Base-by-base conservation (phyloP, 1,284 basidiomycete genomes). In the Apiotrichum gracile region DNA sequence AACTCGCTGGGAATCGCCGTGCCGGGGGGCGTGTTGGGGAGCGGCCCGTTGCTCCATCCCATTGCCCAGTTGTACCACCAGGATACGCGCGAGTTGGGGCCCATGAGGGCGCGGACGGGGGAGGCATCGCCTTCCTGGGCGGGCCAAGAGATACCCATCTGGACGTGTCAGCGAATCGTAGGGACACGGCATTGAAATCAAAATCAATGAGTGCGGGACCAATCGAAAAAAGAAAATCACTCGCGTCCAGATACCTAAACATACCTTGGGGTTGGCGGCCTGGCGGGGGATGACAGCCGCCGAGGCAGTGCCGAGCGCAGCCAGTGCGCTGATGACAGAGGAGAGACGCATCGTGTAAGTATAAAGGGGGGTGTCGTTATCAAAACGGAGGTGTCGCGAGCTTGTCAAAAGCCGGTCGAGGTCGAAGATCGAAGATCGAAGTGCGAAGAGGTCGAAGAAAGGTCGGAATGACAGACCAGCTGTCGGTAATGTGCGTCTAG, bases 71-170 rank as follows among this genome's bases (percentile, higher is more conserved):
- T 31, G 43, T 45, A 45, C 43, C 43, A 45, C 43, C 43, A 45
- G 2, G 29, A 33, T 31, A 45, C 43, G 19, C 17, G n/a, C n/a
- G 39, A 42, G 33, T 39, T 27, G 10, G 27, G 43, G 4, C 27
- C 26, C 2, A 45, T 13, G n/a, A 45, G 21, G n/a, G 43, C 31
- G 31, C 22, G 22, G 19, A 45, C 43, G n/a, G 43, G 43, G 19
- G 43, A 21, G 9, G 43, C 43, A 14, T 33, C 31, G 48, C 31
- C 29, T 22, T 49, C 48, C 31, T 49, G 48, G 14, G 31, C 40
- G 17, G 48, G 48, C 48, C 48, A 49, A 17, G 48, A 49, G 39
- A 49, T 42, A 19, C 48, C 48, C 4, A 41, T 39, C 48, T 49
- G 43, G 21, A 12, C 3, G 19, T 35, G 42, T 31, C 5, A 41